Conservation (phyloP, 2,329 filamentous ascomycete species). For the Penicillium sp. region DNA sequence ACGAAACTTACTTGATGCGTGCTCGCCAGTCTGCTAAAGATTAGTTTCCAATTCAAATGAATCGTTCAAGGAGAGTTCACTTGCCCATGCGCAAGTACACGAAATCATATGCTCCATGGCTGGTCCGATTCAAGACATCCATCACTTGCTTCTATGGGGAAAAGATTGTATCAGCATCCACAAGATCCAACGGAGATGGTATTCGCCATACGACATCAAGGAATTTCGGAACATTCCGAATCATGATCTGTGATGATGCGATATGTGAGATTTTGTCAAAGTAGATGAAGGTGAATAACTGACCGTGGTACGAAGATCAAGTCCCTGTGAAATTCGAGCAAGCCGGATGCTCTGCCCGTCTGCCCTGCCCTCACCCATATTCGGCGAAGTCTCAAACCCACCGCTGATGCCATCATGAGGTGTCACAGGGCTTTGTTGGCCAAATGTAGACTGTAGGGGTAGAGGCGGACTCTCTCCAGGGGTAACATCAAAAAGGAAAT, state of each 20-base stretch:
- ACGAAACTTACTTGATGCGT: conserved; percentile 56
- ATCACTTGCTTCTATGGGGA: conserved; percentile 65
- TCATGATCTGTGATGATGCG: conserved; percentile 64
- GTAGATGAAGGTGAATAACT: not conserved
- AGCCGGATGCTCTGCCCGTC: not conserved
- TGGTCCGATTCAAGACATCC: conserved; percentile 68
- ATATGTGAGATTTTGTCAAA: conserved; percentile 5
- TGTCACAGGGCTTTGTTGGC: not conserved
- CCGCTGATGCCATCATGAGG: not conserved
- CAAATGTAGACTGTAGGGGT: not conserved
- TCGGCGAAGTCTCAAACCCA: not conserved
- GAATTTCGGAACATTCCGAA: conserved; percentile 89
- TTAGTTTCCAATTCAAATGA: too few relatives aligned
- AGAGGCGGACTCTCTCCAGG: not conserved
- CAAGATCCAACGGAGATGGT: not conserved
- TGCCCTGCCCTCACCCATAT: not conserved
- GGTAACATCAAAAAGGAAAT: not conserved
- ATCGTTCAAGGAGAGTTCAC: conserved; percentile 6
- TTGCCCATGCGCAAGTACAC: conserved; percentile 82
- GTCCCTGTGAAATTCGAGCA: not conserved
- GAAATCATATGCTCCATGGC: conserved; percentile 85
- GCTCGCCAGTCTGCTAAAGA: too few relatives aligned
- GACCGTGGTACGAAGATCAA: conserved; percentile 11
- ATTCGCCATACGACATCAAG: conserved; percentile 55
- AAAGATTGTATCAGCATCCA: not conserved